Percentiles rank a stretch among this genome's conserved stretches.
These are phyloP conservation scores for Rhodofomes roseus DNA, from an alignment of 1,284 basidiomycete species.

Conservation along the genomic window DNA sequence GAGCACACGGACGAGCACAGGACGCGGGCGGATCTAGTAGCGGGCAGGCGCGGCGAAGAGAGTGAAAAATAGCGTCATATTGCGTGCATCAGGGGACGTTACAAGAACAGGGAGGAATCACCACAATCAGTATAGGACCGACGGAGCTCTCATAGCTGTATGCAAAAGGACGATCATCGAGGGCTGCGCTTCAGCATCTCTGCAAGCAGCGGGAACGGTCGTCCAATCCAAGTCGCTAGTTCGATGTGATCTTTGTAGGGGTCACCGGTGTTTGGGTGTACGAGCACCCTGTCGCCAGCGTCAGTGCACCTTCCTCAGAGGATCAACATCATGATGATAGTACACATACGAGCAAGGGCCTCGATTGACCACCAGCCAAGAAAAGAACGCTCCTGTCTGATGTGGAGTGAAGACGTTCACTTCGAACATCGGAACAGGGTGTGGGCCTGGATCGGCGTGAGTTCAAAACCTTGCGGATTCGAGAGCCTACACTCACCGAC, in stretches of 20 bases:
- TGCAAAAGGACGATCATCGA: neutral
- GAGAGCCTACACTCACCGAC: conserved; percentile 40
- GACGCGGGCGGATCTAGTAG: neutral
- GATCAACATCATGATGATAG: neutral
- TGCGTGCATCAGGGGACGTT: neutral
- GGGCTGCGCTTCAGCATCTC: neutral
- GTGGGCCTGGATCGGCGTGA: conserved; percentile 39
- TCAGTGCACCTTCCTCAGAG: neutral
- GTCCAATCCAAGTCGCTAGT: conserved; percentile 65
- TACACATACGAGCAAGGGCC: conserved; percentile 61
- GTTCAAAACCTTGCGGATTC: neutral
- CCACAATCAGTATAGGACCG: neutral
- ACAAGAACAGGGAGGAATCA: neutral
- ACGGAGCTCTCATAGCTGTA: neutral
- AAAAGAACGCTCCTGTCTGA: conserved; percentile 62
- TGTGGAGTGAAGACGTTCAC: conserved; percentile 64
- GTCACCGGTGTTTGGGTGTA: conserved; percentile 72
- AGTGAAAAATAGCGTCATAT: neutral
- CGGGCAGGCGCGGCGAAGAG: neutral
- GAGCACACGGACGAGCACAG: neutral
- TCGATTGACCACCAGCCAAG: conserved; percentile 60
- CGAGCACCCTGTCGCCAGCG: conserved; percentile 46
- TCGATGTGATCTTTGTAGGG: conserved; percentile 57
- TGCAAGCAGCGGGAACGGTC: conserved; percentile 44
- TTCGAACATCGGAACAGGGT: conserved; percentile 69